Conservation (phyloP, 148 eudicot genomes). For the Linanthus parryae region DNA sequence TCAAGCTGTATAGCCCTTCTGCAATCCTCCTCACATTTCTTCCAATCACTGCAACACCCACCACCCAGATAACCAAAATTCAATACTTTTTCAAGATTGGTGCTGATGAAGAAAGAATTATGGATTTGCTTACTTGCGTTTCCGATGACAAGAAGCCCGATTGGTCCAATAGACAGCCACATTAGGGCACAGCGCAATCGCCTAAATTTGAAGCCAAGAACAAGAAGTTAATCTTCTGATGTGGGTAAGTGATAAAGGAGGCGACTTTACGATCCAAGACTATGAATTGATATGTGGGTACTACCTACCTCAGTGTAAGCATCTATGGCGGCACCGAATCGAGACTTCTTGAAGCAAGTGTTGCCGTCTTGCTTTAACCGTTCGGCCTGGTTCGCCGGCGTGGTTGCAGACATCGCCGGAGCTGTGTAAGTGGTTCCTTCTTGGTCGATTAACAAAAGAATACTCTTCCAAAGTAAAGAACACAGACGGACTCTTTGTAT, state of each 20-base stretch:
- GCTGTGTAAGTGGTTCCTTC: too few relatives aligned
- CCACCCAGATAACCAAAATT: not conserved
- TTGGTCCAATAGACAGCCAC: slow-evolving; percentile 80
- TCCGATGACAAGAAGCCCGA: slow-evolving; percentile 79
- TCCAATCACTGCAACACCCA: slow-evolving; percentile 56
- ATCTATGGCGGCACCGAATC: slow-evolving; percentile 89
- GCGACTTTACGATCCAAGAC: not conserved
- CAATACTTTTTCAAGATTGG: not conserved
- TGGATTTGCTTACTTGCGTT: slow-evolving; percentile 62
- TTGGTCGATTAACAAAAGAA: too few relatives aligned
- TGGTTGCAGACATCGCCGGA: too few relatives aligned
- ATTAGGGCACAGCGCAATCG: slow-evolving; percentile 81
- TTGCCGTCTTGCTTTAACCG: slow-evolving; percentile 65
- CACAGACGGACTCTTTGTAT: too few relatives aligned
- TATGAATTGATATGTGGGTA: not conserved
- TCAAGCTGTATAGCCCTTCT: slow-evolving; percentile 73
- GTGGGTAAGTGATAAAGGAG: not conserved
- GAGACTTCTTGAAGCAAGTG: slow-evolving; percentile 44
- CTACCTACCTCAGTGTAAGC: slow-evolving; percentile 81
- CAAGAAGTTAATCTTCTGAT: not conserved
- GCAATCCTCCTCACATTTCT: slow-evolving; percentile 81
- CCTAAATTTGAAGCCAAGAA: slow-evolving; percentile 35
- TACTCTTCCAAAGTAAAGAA: too few relatives aligned
- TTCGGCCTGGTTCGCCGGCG: slow-evolving; percentile 67
- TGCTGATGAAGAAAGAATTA: not conserved